Evolutionary conservation across 2,329 filamentous ascomycete species (phyloP).

Genomic region (Alternaria rosae): DNA sequence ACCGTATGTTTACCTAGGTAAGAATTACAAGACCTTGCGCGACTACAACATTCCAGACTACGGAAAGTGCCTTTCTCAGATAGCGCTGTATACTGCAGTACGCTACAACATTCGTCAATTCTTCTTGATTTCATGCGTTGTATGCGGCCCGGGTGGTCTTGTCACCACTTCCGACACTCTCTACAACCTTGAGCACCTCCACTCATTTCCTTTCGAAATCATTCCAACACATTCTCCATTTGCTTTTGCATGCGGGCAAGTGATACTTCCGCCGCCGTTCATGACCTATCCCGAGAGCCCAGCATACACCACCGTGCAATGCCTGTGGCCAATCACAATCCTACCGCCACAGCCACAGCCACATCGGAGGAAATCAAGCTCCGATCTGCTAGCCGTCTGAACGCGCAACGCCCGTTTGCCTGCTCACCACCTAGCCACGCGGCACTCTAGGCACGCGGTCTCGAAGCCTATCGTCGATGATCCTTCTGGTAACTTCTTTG

Average conservation of each 20-base stretch:
- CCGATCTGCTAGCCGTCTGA: slow-evolving; percentile 22
- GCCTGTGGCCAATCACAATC: slow-evolving; percentile 7
- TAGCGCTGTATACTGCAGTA: not conserved
- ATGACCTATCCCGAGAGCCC: not conserved
- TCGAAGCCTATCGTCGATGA: slow-evolving; percentile 25
- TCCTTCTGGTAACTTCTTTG: slow-evolving; percentile 33
- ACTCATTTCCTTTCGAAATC: not conserved
- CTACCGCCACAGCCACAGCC: slow-evolving; percentile 28
- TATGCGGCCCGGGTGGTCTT: not conserved
- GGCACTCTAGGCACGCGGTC: slow-evolving; percentile 25
- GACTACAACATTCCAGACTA: not conserved
- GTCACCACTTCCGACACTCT: not conserved
- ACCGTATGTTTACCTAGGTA: not conserved
- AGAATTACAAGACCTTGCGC: not conserved
- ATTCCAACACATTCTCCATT: slow-evolving; percentile 3
- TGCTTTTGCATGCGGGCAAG: not conserved
- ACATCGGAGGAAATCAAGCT: slow-evolving; percentile 29
- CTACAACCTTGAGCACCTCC: not conserved
- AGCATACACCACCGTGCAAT: not conserved
- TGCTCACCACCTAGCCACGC: slow-evolving; percentile 21
- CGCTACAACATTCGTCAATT: not conserved
- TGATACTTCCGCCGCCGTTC: slow-evolving; percentile 1
- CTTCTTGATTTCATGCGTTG: not conserved
- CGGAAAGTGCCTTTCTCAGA: not conserved
- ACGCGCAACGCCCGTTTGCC: slow-evolving; percentile 40